Evolutionary conservation across 2,329 filamentous ascomycete genomes (phyloP), one percentile per base, ranked within the genome.

Genomic region (Emericellopsis cladophorae): DNA sequence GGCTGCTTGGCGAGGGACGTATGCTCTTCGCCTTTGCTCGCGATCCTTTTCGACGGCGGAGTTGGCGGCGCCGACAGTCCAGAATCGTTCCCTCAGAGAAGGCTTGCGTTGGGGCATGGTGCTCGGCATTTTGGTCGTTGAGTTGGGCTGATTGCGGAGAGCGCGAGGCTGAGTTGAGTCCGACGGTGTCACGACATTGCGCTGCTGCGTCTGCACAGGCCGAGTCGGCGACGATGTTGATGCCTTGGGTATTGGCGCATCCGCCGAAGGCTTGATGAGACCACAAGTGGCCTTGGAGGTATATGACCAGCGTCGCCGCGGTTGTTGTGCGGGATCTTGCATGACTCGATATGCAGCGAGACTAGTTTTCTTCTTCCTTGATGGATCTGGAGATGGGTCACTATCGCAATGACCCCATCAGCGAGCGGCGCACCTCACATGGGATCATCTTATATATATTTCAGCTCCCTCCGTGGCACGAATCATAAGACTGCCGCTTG

Each of bases 1-100:
- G 6, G 55, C 55, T 3, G 55, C 55, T 40, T 57, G 55, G 18
- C 49, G 52, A 2, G 55, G 55, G 18, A 54, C 48, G 45, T 57
- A 57, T 31, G 4, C 8, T n/a, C 11, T 31, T 10, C 31, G 18
- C 15, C 24, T 40, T 12, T 36, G 23, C 33, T 29, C 48, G 37
- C 36, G 43, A 7, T 43, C 42, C 36, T 50, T 49, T 31, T 47
- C 34, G 44, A 50, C 49, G 44, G 18, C 35, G 42, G 4, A 23
- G 41, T 39, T 44, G 29, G 23, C 23, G 39, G 10, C 26, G 40
- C 40, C 21, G 38, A 33, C 21, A 34, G 38, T 14, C 38, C 38
- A 43, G 39, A 43, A 38, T 16, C 42, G 34, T 16, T 40, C 29
- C 32, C 40, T 18, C 32, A 36, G 40, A 36, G 41, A 43, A 26